Evolutionary conservation across 371 early-diverging fungal genomes (phyloP).

Genomic region (Catenaria anguillulae): DNA sequence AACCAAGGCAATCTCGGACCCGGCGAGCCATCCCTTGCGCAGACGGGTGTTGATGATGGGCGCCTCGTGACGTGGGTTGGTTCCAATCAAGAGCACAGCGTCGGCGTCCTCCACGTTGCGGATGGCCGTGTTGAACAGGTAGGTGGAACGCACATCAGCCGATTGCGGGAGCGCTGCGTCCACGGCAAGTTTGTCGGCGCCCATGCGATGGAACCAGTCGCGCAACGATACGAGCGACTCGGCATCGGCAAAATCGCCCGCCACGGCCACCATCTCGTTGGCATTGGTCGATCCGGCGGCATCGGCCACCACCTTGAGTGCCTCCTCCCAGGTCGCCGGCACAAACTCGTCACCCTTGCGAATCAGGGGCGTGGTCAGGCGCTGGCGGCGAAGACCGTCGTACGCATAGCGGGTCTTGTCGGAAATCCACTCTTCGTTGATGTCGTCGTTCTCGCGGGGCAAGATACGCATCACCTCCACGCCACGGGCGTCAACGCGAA

Average conservation of each 20-base stretch:
- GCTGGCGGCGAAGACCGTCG: slow-evolving; percentile 89
- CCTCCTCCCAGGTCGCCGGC: slow-evolving; percentile 72
- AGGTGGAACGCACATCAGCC: slow-evolving; percentile 75
- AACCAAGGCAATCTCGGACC: slow-evolving; percentile 63
- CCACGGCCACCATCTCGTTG: slow-evolving; percentile 58
- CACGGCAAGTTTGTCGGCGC: slow-evolving; percentile 66
- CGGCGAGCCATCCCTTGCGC: slow-evolving; percentile 77
- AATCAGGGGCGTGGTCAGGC: slow-evolving; percentile 79
- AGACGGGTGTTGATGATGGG: slow-evolving; percentile 88
- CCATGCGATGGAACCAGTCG: slow-evolving; percentile 76
- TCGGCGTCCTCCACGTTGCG: slow-evolving; percentile 84
- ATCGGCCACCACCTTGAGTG: slow-evolving; percentile 54
- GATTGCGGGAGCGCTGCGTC: slow-evolving; percentile 29
- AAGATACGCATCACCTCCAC: slow-evolving; percentile 90
- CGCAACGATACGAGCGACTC: slow-evolving; percentile 65
- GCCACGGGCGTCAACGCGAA: slow-evolving; percentile 91
- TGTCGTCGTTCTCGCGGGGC: slow-evolving; percentile 85
- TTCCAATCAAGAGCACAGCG: slow-evolving; percentile 75
- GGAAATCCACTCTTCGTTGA: slow-evolving; percentile 97
- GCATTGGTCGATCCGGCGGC: slow-evolving; percentile 21
- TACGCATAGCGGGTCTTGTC: slow-evolving; percentile 93
- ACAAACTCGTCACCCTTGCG: slow-evolving; percentile 72
- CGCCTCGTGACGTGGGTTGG: slow-evolving; percentile 95
- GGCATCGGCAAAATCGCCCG: slow-evolving; percentile 88
- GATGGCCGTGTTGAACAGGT: slow-evolving; percentile 68